Base-by-base conservation (phyloP, 78 protist genomes). In the Emiliania huxleyi region DNA sequence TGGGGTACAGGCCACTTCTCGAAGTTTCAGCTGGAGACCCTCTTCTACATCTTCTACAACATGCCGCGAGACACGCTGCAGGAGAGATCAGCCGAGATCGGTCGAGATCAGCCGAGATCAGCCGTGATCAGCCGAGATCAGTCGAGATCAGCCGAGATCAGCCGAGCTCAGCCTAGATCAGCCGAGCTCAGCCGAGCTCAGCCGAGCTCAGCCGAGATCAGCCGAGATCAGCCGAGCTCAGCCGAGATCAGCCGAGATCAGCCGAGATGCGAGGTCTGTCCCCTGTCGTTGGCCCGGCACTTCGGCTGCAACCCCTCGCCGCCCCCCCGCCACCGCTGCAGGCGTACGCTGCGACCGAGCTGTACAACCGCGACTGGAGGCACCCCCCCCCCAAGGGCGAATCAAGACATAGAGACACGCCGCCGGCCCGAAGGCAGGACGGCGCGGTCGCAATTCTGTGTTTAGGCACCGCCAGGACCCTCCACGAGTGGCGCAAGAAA, bases 41-140 rank as follows among this genome's bases (percentile, higher is more conserved):
- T 98, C 49, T 98, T 98, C 75, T 98, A 97, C 92, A 97, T 98
- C 85, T 98, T 98, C 91, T 98, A 98, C 90, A 71, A 96, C 94
- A 97, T 98, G 99, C 98, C 99, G 48, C 52, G 96, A 23, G 99
- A 98, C 89, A 83, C 93, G 45, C 95, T 97, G n/a, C n/a, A 98
- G 97, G 87, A 46, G 94, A 1, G 95, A 92, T 26, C 98, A 98
- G n/a, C n/a, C n/a, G n/a, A n/a, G n/a, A n/a, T n/a, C n/a, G n/a
- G n/a, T n/a, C n/a, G n/a, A n/a, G n/a, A n/a, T n/a, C n/a, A n/a
- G n/a, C n/a, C n/a, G n/a, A n/a, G n/a, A n/a, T n/a, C n/a, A n/a
- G n/a, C n/a, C n/a, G n/a, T n/a, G n/a, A n/a, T n/a, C n/a, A n/a
- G n/a, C n/a, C n/a, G n/a, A n/a, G n/a, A n/a, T n/a, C n/a, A n/a